Percentiles rank a stretch among this genome's conserved stretches.
phyloP scores from a whole-genome alignment of 768 basidiomycete species.

The Rhodocollybia butyracea region DNA sequence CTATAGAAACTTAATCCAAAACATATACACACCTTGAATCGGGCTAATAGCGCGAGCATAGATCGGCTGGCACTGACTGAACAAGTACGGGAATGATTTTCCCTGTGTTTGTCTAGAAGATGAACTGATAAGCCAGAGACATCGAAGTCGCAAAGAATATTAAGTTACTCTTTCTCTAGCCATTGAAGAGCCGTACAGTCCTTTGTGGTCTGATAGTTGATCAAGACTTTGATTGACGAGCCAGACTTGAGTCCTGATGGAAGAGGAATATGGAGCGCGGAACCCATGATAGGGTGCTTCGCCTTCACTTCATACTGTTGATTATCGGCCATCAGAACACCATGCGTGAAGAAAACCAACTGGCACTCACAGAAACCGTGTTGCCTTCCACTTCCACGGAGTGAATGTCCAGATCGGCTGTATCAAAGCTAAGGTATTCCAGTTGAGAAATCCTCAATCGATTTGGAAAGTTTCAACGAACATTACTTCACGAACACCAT shows the following conservation, averaged over 20 bases:
- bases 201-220: conserved; percentile 72
- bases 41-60: conserved; percentile 80
- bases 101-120: conserved; percentile 75
- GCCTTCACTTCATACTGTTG: conserved; percentile 50
- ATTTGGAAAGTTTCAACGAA: conserved; percentile 18
- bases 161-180: conserved; percentile 71
- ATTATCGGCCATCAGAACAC: neutral
- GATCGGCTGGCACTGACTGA: conserved; percentile 93
- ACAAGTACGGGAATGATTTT: conserved; percentile 80
- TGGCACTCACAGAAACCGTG: conserved; percentile 39
- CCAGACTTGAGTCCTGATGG: conserved; percentile 38
- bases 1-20: neutral
- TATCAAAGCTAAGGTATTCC: conserved; percentile 62
- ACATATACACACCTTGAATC: conserved; percentile 56
- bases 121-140: neutral
- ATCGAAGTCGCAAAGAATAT: neutral
- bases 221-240: conserved; percentile 47
- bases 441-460: neutral
- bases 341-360: neutral
- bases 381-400: conserved; percentile 51
- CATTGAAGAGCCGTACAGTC: conserved; percentile 81
- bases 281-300: conserved; percentile 73
- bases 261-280: conserved; percentile 63
- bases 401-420: conserved; percentile 60
- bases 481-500: conserved; percentile 58